Evolutionary conservation across 108 stramenopile species (phyloP).

Genomic region (Nitzschia palea): DNA sequence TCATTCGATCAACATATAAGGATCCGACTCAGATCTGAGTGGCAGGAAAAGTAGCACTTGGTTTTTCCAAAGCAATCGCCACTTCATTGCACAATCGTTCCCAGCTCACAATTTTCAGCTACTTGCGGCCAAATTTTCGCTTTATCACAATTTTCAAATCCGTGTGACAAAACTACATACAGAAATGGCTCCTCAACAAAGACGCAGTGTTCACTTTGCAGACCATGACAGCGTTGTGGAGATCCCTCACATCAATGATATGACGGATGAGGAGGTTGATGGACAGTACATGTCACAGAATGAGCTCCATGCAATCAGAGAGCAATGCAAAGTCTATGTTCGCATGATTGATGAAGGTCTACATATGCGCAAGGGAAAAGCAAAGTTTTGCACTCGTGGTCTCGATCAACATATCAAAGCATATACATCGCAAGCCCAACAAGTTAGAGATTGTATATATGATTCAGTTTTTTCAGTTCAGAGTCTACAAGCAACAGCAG

Average conservation of each 20-base stretch:
- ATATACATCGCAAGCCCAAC: not conserved
- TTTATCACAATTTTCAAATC: too few relatives aligned
- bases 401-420: not conserved
- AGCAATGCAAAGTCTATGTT: not conserved
- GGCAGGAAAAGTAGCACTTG: too few relatives aligned
- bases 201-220: conserved; percentile 7
- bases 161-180: not conserved
- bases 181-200: not conserved
- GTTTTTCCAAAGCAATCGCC: too few relatives aligned
- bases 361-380: not conserved
- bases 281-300: not conserved
- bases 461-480: not conserved
- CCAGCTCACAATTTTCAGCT: too few relatives aligned
- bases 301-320: conserved; percentile 4
- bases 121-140: too few relatives aligned
- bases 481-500: not conserved
- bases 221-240: not conserved
- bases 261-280: conserved; percentile 8
- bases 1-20: too few relatives aligned
- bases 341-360: conserved; percentile 11
- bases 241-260: conserved; percentile 15
- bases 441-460: conserved; percentile 1
- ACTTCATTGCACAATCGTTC: too few relatives aligned
- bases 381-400: conserved; percentile 1
- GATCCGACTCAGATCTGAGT: too few relatives aligned